Conservation (phyloP, 2,329 filamentous ascomycete species). For the Microascus cirrosus region DNA sequence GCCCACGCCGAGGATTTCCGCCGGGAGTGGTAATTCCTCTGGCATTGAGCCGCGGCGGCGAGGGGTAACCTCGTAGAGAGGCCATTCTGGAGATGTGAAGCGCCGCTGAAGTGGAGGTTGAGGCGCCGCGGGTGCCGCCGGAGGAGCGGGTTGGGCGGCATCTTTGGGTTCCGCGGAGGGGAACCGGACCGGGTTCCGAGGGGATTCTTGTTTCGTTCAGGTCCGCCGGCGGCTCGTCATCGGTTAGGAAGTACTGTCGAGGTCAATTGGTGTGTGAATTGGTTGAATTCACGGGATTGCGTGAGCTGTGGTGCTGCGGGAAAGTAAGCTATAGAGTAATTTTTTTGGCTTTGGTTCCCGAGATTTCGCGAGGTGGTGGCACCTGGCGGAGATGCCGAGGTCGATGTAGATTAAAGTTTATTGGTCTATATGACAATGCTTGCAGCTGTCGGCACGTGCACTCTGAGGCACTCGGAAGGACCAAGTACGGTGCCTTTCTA, state of each 20-base stretch:
- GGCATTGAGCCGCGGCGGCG: not conserved
- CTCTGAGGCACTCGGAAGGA: not conserved
- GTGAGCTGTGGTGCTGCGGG: not conserved
- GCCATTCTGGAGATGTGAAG: not conserved
- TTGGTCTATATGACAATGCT: not conserved
- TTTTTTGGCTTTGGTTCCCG: not conserved
- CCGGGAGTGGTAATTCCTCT: constrained; percentile 22
- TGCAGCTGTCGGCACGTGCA: not conserved
- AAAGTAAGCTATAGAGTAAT: not conserved
- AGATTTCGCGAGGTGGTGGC: not conserved
- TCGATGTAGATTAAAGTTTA: not conserved
- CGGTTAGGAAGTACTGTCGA: not conserved
- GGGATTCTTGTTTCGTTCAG: not conserved
- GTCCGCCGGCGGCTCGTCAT: not conserved
- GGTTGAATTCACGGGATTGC: not conserved
- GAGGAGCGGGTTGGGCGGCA: not conserved
- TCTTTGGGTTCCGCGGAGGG: not conserved
- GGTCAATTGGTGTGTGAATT: not conserved
- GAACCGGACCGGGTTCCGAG: not conserved
- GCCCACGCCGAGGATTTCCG: constrained; percentile 56
- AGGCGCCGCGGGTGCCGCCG: not conserved
- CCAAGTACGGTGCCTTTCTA: no score
- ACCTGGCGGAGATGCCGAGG: not conserved
- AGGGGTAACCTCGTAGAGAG: constrained; percentile 1
- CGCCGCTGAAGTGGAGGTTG: not conserved